Evolutionary conservation across 2,329 filamentous ascomycete genomes (phyloP).

Genomic region (Metarhizium brunneum): DNA sequence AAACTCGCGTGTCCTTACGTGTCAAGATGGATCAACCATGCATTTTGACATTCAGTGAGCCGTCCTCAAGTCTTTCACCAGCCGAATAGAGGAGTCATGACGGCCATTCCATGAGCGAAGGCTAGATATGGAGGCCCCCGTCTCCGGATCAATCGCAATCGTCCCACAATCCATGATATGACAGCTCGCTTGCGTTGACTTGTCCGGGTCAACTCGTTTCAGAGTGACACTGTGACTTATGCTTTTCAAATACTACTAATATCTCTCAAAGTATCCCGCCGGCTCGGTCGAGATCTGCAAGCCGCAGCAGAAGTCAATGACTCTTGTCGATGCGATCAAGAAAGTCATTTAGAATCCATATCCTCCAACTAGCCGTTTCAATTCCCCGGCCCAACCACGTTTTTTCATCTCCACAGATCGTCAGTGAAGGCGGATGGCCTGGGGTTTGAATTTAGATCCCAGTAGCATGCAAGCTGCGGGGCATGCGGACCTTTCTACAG

Average conservation of each 20-base stretch:
- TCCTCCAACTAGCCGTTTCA: background rate
- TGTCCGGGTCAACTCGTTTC: background rate
- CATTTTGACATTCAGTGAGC: too few species aligned
- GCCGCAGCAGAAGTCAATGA: background rate
- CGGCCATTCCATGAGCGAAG: too few species aligned
- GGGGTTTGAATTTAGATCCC: background rate
- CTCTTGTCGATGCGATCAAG: background rate
- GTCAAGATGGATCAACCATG: too few species aligned
- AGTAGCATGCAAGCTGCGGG: background rate
- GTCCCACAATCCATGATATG: background rate
- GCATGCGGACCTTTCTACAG: background rate
- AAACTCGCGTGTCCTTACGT: too few species aligned
- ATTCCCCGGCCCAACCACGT: background rate
- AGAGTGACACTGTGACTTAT: background rate
- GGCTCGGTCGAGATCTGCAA: background rate
- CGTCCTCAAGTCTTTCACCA: too few species aligned
- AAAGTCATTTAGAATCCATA: background rate
- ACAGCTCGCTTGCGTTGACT: background rate
- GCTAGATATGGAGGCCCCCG: too few species aligned
- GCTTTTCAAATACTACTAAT: background rate
- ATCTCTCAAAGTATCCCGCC: background rate
- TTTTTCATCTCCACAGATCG: background rate
- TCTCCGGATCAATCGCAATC: background rate
- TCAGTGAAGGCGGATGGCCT: background rate
- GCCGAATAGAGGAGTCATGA: too few species aligned